Base-by-base conservation (phyloP, 441 rosid genomes). In the Biscutella laevigata region DNA sequence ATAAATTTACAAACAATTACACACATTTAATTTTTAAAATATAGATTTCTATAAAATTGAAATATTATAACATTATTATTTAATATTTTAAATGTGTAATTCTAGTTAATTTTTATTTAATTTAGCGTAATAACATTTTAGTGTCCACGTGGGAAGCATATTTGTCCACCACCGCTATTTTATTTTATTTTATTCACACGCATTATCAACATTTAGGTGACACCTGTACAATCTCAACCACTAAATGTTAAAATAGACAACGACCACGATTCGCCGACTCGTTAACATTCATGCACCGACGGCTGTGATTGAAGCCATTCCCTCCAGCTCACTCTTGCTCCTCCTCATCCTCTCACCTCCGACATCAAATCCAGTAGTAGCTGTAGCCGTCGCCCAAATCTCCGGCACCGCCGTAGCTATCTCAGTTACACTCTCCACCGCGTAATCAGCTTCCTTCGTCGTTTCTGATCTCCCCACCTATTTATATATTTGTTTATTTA, bases 401-500 rank as follows among this genome's bases (percentile, higher is more conserved):
- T 83, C 92, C 8, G 96, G 88, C 20, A 88, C 74, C 10, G 61
- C 77, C 44, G 81, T 67, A 1, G 73, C 62, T 26, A 88, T 65
- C 10, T 75, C 74, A 28, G 62, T 49, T 6, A 88, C 64, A 3
- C 5, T 61, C 60, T 83, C 89, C 39, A 88, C 17, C 4, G 45
- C 82, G 27, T 77, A 81, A 62, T 88, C 96, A 1, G 92, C 78
- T 2, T 76, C 96, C 49, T 77, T 73, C 22, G 59, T 73, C 71
- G 68, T 77, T 59, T 59, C 72, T 0, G 74, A 65, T 62, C 79
- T 76, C 15, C 96, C 96, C 20, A 88, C 87, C 94, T 84, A n/a
- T n/a, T n/a, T n/a, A n/a, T n/a, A n/a, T n/a, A n/a, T n/a, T n/a
- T n/a, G n/a, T n/a, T n/a, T n/a, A n/a, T n/a, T n/a, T n/a, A n/a